A percentile compares a stretch with the other conserved stretches of the same genome.
Conservation (phyloP, 2,329 filamentous ascomycete species). For the Diaporthe sp. region DNA sequence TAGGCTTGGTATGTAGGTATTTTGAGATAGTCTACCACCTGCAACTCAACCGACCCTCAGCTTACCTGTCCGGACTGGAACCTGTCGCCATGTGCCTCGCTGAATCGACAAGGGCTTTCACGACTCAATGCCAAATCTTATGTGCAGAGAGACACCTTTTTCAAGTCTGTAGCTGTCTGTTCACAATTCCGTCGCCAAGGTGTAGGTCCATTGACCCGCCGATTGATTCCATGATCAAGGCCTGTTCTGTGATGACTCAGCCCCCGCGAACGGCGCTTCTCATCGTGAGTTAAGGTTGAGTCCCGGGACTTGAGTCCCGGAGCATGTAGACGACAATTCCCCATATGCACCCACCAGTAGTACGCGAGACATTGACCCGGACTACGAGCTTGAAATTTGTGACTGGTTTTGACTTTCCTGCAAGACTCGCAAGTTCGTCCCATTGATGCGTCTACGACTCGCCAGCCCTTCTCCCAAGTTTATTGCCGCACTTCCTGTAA, state of each 20-base stretch:
- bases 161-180: background rate
- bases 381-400: conserved; percentile 11
- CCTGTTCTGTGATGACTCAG: conserved; percentile 28
- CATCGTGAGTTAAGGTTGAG: conserved; percentile 5
- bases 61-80: background rate
- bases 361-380: background rate
- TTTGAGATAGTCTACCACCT: background rate
- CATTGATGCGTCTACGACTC: conserved; percentile 36
- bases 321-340: background rate
- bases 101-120: background rate
- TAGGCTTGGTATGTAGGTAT: background rate
- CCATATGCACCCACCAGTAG: conserved; percentile 3
- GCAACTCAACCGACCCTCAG: background rate
- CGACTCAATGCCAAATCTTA: conserved; percentile 14
- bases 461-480: conserved; percentile 11
- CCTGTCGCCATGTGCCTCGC: background rate
- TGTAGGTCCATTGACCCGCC: background rate
- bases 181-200: background rate
- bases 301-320: background rate
- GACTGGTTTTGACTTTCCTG: background rate
- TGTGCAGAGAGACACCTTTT: background rate
- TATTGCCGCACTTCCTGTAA: conserved; percentile 19
- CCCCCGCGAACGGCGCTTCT: conserved; percentile 5
- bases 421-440: background rate
- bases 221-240: background rate